A percentile compares a stretch with the other conserved stretches of the same genome.
Conservation (phyloP, 2,329 filamentous ascomycete genomes). For the Trichoderma atrobrunneum region DNA sequence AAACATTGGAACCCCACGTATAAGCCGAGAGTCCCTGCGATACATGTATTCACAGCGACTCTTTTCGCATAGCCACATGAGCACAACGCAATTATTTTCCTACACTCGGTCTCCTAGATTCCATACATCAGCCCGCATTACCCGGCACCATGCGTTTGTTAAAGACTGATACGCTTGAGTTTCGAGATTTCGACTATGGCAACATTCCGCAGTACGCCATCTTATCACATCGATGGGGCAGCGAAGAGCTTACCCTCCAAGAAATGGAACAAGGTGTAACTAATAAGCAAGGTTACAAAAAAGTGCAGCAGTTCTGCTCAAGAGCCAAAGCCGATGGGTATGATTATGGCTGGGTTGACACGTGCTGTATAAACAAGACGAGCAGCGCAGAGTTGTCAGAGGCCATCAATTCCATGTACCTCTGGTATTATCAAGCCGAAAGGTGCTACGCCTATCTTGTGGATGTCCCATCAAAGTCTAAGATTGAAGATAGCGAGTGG, state of each 20-base stretch:
- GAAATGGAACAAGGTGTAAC: background rate
- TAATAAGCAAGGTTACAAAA: background rate
- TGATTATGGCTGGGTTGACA: constrained; percentile 10
- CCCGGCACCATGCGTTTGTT: background rate
- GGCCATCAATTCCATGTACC: constrained; percentile 14
- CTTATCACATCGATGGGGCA: constrained; percentile 7
- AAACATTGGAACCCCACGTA: background rate
- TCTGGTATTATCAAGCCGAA: background rate
- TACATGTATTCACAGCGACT: background rate
- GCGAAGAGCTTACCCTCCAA: background rate
- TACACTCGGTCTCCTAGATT: background rate
- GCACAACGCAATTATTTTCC: background rate
- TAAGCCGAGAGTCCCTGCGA: background rate
- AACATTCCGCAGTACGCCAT: constrained; percentile 2
- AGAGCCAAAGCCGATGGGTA: background rate
- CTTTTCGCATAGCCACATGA: background rate
- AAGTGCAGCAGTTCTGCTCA: constrained; percentile 1
- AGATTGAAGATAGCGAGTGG: background rate
- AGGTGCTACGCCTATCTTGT: constrained; percentile 1
- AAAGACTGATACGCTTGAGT: background rate
- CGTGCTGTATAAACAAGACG: background rate
- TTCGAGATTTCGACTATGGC: background rate
- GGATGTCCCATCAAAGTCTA: background rate
- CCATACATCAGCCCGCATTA: background rate
- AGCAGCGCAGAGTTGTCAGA: constrained; percentile 4